Conservation (phyloP, 805 yeast genomes). For the Starmerella cellae region DNA sequence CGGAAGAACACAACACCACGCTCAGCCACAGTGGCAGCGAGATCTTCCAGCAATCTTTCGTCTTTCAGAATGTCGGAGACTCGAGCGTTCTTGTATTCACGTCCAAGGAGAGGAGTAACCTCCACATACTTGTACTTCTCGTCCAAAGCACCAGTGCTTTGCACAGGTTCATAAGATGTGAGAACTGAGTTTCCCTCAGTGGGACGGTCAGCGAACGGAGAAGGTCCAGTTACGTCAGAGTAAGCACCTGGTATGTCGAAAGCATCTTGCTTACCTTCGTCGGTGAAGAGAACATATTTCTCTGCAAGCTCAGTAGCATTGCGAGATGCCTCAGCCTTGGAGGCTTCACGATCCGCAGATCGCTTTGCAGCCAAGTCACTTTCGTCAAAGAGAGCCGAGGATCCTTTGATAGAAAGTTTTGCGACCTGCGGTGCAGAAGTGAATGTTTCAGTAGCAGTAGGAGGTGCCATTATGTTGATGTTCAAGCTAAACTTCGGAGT, state of each 20-base stretch:
- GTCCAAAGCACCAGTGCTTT: conserved; percentile 22
- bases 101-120: conserved; percentile 26
- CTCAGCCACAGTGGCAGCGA: conserved; percentile 36
- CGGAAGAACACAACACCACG: conserved; percentile 41
- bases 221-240: conserved; percentile 17
- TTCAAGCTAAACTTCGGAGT: no score
- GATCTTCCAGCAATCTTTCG: conserved; percentile 29
- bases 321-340: conserved; percentile 4
- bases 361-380: neutral
- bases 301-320: conserved; percentile 7
- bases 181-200: conserved; percentile 20
- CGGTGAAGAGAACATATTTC: conserved; percentile 13
- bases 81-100: conserved; percentile 23
- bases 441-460: conserved; percentile 9
- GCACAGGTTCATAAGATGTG: conserved; percentile 13
- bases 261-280: conserved; percentile 5
- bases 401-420: neutral
- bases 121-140: conserved; percentile 22
- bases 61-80: conserved; percentile 22
- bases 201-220: conserved; percentile 22
- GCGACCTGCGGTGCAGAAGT: neutral
- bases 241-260: conserved; percentile 17
- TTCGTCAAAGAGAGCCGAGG: neutral
- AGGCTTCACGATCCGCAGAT: neutral
- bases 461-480: conserved; percentile 17